A percentile compares a stretch with the other conserved stretches of the same genome.
Conservation (phyloP, 1,284 basidiomycete genomes). For the Albatrellus sp. region DNA sequence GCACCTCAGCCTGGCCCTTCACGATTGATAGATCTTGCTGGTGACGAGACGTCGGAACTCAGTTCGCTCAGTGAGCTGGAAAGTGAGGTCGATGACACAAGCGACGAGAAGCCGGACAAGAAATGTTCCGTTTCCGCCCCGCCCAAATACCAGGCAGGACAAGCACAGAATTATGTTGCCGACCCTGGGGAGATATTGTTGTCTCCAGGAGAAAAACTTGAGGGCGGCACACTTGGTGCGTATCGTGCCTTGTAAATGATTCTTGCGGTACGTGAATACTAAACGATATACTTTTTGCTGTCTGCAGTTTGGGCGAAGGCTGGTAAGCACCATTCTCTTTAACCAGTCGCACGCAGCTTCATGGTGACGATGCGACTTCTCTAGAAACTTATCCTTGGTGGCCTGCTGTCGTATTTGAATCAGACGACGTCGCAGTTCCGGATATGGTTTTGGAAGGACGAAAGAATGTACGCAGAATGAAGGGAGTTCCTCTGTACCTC, state of each 20-base stretch:
- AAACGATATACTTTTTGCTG: neutral
- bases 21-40: neutral
- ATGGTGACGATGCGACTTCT: neutral
- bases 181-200: constrained; percentile 15
- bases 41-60: constrained; percentile 15
- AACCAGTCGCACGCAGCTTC: neutral
- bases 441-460: constrained; percentile 18
- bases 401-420: constrained; percentile 30
- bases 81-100: constrained; percentile 15
- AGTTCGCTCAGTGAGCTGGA: constrained; percentile 20
- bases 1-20: neutral
- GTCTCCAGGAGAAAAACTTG: constrained; percentile 18
- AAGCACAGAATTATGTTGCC: constrained; percentile 3
- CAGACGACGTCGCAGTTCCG: constrained; percentile 26
- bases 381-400: constrained; percentile 30
- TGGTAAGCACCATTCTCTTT: constrained; percentile 15
- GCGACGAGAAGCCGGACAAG: constrained; percentile 1
- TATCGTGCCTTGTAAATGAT: neutral
- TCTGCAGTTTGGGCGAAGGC: constrained; percentile 31
- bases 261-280: neutral
- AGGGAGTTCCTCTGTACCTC: constrained; percentile 20
- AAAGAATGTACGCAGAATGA: constrained; percentile 6
- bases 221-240: constrained; percentile 26
- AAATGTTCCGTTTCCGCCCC: neutral
- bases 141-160: constrained; percentile 1